A percentile compares a stretch with the other conserved stretches of the same genome.
Evolutionary conservation across 2,329 filamentous ascomycete species (phyloP).

Genomic region (Tricladium varicosporioides): DNA sequence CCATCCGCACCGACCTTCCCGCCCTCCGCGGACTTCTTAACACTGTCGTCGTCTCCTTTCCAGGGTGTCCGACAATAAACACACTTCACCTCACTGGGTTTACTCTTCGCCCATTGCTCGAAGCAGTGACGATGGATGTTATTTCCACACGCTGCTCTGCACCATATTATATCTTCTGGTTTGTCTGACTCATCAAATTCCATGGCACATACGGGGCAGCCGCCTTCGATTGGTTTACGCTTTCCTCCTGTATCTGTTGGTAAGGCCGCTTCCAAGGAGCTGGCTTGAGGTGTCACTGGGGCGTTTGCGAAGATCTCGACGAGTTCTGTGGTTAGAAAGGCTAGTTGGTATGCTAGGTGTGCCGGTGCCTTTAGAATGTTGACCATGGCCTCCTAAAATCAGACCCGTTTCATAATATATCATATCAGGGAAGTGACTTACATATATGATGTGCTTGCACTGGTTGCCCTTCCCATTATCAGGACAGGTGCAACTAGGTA

Average conservation of each 20-base stretch:
- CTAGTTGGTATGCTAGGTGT: slow-evolving; percentile 57
- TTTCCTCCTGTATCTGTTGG: slow-evolving; percentile 43
- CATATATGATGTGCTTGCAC: slow-evolving; percentile 64
- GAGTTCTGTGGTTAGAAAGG: slow-evolving; percentile 57
- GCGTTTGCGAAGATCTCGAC: slow-evolving; percentile 52
- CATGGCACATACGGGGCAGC: slow-evolving; percentile 63
- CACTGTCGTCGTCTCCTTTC: slow-evolving; percentile 43
- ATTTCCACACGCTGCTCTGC: slow-evolving; percentile 59
- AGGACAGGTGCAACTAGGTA: slow-evolving; percentile 54
- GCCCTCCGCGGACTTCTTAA: slow-evolving; percentile 43
- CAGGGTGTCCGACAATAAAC: slow-evolving; percentile 60
- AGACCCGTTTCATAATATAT: neutral
- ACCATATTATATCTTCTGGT: slow-evolving; percentile 50
- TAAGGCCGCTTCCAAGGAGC: slow-evolving; percentile 30
- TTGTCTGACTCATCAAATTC: slow-evolving; percentile 44
- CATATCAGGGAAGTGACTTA: slow-evolving; percentile 27
- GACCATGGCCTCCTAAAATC: slow-evolving; percentile 45
- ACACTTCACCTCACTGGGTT: slow-evolving; percentile 50
- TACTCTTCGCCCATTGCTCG: slow-evolving; percentile 51
- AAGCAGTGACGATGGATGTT: slow-evolving; percentile 56
- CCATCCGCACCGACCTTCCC: slow-evolving; percentile 47
- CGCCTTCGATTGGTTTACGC: slow-evolving; percentile 57
- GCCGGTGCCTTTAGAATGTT: slow-evolving; percentile 55
- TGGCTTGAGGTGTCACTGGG: slow-evolving; percentile 45
- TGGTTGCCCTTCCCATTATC: slow-evolving; percentile 53